Evolutionary conservation across 176 grass and related monocot genomes (phyloP).

Genomic region (Zizania latifolia): DNA sequence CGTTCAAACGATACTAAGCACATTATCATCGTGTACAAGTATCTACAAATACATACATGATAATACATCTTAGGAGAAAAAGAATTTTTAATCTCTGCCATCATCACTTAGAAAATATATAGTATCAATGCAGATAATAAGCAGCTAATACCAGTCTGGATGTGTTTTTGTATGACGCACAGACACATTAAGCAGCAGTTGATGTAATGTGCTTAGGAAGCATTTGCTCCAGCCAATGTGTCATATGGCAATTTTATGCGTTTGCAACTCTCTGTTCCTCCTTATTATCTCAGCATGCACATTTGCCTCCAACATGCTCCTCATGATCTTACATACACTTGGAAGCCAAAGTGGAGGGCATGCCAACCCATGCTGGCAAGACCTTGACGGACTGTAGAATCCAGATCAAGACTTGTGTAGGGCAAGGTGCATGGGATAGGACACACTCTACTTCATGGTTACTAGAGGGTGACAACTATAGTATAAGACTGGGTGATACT

Average conservation of each 20-base stretch:
- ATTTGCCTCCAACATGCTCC: background rate
- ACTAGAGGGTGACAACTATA: background rate
- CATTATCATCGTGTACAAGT: background rate
- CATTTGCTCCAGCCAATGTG: too few species aligned
- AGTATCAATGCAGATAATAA: background rate
- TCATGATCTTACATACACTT: background rate
- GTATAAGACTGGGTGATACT: background rate
- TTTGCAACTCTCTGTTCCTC: too few species aligned
- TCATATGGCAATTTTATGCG: too few species aligned
- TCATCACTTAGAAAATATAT: background rate
- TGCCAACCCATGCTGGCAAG: background rate
- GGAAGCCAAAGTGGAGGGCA: background rate
- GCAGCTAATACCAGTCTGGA: background rate
- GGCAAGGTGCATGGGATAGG: background rate
- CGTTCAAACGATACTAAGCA: background rate
- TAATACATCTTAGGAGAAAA: background rate
- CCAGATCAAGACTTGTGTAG: background rate
- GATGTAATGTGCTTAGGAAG: too few species aligned
- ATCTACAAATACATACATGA: background rate
- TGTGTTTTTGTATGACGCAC: background rate
- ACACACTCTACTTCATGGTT: background rate
- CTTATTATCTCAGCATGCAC: too few species aligned
- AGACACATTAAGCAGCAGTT: background rate
- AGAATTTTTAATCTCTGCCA: background rate
- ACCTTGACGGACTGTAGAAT: background rate